Evolutionary conservation across 2,329 filamentous ascomycete genomes (phyloP).

Genomic region (Hymenoscyphus fraxineus): DNA sequence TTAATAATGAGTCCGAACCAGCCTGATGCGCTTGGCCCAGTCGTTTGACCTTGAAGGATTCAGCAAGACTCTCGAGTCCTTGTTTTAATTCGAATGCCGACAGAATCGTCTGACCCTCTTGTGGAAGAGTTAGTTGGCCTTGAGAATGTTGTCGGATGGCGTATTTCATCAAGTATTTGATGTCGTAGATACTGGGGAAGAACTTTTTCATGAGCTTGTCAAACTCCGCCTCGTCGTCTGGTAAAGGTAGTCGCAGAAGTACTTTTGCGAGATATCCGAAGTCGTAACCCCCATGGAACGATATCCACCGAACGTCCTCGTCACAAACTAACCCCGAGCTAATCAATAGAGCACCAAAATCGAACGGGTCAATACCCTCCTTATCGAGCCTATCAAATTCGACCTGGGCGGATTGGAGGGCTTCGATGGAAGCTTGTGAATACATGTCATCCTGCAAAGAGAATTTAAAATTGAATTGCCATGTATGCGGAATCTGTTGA

Average conservation of each 20-base stretch:
- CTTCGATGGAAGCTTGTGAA: conserved; percentile 89
- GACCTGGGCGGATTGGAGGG: conserved; percentile 86
- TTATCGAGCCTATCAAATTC: conserved; percentile 81
- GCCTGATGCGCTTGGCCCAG: conserved; percentile 87
- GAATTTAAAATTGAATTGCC: conserved; percentile 99
- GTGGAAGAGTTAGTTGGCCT: conserved; percentile 58
- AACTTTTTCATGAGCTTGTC: conserved; percentile 84
- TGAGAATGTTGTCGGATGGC: conserved; percentile 68
- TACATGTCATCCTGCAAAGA: conserved; percentile 96
- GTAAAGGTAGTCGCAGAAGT: conserved; percentile 76
- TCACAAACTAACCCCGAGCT: conserved; percentile 87
- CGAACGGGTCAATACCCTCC: conserved; percentile 83
- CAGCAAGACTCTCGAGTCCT: conserved; percentile 87
- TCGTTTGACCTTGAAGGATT: conserved; percentile 86
- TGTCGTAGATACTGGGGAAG: conserved; percentile 91
- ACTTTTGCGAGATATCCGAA: conserved; percentile 97
- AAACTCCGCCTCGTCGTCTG: conserved; percentile 86
- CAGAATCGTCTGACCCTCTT: conserved; percentile 65
- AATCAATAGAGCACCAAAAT: conserved; percentile 86
- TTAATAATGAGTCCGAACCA: conserved; percentile 88
- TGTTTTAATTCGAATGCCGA: conserved; percentile 86
- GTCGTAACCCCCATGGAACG: conserved; percentile 96
- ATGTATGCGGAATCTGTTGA: conserved; percentile 73
- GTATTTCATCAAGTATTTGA: conserved; percentile 95
- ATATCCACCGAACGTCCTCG: conserved; percentile 90